A percentile compares a stretch with the other conserved stretches of the same genome.
Conservation (phyloP, 2,329 filamentous ascomycete species). For the Trichoderma endophyticum region DNA sequence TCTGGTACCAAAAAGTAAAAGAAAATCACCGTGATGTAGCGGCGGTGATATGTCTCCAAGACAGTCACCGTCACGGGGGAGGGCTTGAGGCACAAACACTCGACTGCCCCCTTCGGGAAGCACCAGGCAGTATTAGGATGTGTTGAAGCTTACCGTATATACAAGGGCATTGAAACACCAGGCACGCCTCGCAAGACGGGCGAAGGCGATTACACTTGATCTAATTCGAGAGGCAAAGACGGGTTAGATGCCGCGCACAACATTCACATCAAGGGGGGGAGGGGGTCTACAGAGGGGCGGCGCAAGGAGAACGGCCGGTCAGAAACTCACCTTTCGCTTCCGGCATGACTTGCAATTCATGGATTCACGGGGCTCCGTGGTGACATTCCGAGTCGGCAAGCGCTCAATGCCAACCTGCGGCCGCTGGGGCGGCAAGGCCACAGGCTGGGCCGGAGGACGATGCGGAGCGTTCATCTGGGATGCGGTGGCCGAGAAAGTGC, state of each 20-base stretch:
- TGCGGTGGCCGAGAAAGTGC: background rate
- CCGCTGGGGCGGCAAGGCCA: slow-evolving; percentile 66
- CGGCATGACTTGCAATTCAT: slow-evolving; percentile 97
- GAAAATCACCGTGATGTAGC: background rate
- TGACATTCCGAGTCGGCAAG: slow-evolving; percentile 66
- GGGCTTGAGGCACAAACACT: background rate
- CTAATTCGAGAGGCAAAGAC: slow-evolving; percentile 41
- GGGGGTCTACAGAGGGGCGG: slow-evolving; percentile 5
- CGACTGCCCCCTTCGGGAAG: background rate
- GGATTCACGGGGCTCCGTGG: slow-evolving; percentile 76
- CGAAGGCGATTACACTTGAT: slow-evolving; percentile 89
- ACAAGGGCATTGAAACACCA: slow-evolving; percentile 84
- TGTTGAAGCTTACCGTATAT: slow-evolving; percentile 68
- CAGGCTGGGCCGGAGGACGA: slow-evolving; percentile 34
- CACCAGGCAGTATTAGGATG: background rate
- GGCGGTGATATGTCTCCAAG: background rate
- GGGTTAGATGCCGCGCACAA: background rate
- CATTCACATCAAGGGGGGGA: background rate
- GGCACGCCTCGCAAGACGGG: slow-evolving; percentile 83
- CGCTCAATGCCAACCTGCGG: slow-evolving; percentile 80
- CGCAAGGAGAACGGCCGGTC: background rate
- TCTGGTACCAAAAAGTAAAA: background rate
- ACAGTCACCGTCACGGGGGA: background rate
- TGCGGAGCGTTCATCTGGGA: slow-evolving; percentile 18
- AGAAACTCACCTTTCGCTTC: slow-evolving; percentile 72